Evolutionary conservation across 2,329 filamentous ascomycete genomes (phyloP).

Genomic region (Hypoxylon sp.): DNA sequence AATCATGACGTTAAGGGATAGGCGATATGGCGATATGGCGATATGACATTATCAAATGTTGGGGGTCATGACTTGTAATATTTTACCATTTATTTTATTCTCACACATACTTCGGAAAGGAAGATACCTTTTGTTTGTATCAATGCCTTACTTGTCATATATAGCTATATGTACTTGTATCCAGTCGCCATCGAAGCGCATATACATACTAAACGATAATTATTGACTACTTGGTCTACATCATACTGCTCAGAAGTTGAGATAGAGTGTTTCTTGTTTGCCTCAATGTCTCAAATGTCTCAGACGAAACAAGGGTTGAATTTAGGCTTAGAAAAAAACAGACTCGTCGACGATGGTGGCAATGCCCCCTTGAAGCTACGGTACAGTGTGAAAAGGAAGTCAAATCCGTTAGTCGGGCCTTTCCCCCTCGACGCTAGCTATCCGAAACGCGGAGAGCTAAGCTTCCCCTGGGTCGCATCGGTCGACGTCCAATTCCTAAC

Average conservation of each 20-base stretch:
- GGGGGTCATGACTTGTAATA: slow-evolving; percentile 1
- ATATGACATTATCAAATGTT: not conserved
- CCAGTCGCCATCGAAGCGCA: slow-evolving; percentile 14
- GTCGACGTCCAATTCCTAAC: not conserved
- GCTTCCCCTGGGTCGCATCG: not conserved
- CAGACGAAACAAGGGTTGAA: not conserved
- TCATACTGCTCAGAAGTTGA: not conserved
- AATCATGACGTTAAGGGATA: slow-evolving; percentile 51
- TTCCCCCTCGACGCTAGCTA: slow-evolving; percentile 26
- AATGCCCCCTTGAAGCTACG: slow-evolving; percentile 9
- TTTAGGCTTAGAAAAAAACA: slow-evolving; percentile 1
- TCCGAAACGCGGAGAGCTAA: slow-evolving; percentile 19
- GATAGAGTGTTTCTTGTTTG: slow-evolving; percentile 8
- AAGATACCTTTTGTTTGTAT: slow-evolving; percentile 22
- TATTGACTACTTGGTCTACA: not conserved
- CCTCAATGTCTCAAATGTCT: not conserved
- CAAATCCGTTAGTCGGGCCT: slow-evolving; percentile 21
- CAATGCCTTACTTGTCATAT: slow-evolving; percentile 17
- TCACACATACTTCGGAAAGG: slow-evolving; percentile 11
- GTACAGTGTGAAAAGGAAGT: not conserved
- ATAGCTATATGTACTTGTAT: not conserved
- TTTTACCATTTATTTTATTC: slow-evolving; percentile 3
- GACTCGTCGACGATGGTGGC: not conserved
- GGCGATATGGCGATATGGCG: slow-evolving; percentile 9
- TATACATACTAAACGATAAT: slow-evolving; percentile 13